phyloP scores from a whole-genome alignment of 805 yeast species.

The Candida endomychidarum region DNA sequence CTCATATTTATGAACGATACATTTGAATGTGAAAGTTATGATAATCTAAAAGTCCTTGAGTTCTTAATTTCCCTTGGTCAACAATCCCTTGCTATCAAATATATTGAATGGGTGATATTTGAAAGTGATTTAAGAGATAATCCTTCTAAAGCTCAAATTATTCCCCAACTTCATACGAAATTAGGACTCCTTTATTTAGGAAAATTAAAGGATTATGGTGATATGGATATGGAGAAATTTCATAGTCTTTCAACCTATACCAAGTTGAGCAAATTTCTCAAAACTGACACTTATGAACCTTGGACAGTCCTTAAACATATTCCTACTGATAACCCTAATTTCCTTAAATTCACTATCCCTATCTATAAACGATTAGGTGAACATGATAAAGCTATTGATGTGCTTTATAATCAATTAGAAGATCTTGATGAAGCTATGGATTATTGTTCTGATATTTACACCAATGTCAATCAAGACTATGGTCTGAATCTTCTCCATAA shows the following conservation, averaged over 20 bases:
- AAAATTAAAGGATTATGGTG: constrained; percentile 18
- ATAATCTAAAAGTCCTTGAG: constrained; percentile 52
- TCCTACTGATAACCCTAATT: constrained; percentile 31
- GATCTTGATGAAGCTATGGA: constrained; percentile 58
- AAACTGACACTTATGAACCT: constrained; percentile 34
- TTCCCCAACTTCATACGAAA: constrained; percentile 34
- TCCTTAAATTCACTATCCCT: constrained; percentile 50
- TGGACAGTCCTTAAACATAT: constrained; percentile 34
- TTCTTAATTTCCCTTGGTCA: constrained; percentile 38
- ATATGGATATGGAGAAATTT: constrained; percentile 12
- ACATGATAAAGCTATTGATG: constrained; percentile 61
- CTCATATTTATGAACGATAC: constrained; percentile 66
- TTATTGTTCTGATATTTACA: constrained; percentile 55
- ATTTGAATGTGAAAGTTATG: constrained; percentile 56
- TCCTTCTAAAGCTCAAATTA: constrained; percentile 15
- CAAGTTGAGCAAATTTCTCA: constrained; percentile 35
- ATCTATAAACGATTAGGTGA: constrained; percentile 59
- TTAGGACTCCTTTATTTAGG: constrained; percentile 33
- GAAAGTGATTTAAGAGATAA: constrained; percentile 33
- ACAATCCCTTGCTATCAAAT: constrained; percentile 32
- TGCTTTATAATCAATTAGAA: constrained; percentile 55
- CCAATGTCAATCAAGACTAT: constrained; percentile 20
- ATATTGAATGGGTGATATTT: constrained; percentile 44
- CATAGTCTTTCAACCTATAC: constrained; percentile 20
- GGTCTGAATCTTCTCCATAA: constrained; percentile 51